Base-by-base conservation (phyloP, 306 rosid species). In the Styphnolobium japonicum region DNA sequence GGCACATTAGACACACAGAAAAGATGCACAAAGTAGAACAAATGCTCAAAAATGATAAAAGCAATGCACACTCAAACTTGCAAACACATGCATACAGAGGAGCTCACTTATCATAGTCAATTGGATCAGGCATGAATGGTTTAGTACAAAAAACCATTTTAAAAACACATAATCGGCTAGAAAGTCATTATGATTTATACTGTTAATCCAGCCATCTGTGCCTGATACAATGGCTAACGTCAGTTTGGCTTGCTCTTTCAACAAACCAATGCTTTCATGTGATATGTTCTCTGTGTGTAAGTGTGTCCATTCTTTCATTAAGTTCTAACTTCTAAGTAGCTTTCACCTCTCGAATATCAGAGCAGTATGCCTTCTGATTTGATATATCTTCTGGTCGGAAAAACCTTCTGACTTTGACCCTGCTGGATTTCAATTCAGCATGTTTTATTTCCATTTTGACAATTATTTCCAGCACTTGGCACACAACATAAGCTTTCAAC, bases 321-420 rank as follows among this genome's bases (percentile, higher is more conserved):
- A 36, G 57, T 55, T 74, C 10, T 15, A 22, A 39, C 43, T 40
- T 75, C 23, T 49, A 34, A 39, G 31, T 23, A 37, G 15, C 18
- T 27, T 67, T 36, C 27, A 79, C 63, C 90, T 87, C 90, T 81
- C 51, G 90, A 48, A 87, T 61, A 68, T 87, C 88, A 64, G 90
- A 86, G 81, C 79, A 53, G 68, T 86, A 86, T 36, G 89, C 89
- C 86, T 91, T 93, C 84, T 90, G 91, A 73, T 63, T 71, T 42
- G 94, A 91, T 67, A 93, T 85, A 75, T 95, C 99, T 77, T 95
- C 99, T 18, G 99, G 99, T 75, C 98, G 89, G 80, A 85, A 95
- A 81, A 89, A 90, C 87, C 94, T 90, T 83, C 97, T 87, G 67
- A 95, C 86, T 88, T 88, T 91, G 65, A 93, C 86, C 88, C 87